These are phyloP conservation scores for Dictyostelium firmibasis DNA, from an alignment of 78 protist species.

Conservation along the genomic window DNA sequence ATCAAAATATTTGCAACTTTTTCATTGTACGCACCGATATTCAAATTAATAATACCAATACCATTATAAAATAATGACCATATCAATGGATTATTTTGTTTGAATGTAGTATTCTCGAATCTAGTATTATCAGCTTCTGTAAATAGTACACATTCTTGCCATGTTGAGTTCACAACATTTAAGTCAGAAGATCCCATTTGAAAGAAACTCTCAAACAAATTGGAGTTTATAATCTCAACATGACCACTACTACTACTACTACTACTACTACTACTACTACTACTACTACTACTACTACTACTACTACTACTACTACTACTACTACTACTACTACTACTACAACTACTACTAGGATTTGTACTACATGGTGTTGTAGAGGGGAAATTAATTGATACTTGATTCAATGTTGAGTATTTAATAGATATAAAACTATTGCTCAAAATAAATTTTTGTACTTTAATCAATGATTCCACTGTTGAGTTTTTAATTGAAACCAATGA, in stretches of 20 bases:
- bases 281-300: too few species aligned
- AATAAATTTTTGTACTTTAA: background rate
- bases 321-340: too few species aligned
- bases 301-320: too few species aligned
- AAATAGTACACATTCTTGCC: background rate
- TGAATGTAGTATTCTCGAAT: background rate
- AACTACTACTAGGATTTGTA: too few species aligned
- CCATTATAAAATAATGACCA: background rate
- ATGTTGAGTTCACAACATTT: background rate
- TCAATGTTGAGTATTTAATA: background rate
- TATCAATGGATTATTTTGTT: background rate
- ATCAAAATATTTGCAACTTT: background rate
- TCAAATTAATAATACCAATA: background rate
- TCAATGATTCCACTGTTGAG: background rate
- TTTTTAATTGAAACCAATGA: background rate
- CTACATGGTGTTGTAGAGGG: too few species aligned
- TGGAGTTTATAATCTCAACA: background rate
- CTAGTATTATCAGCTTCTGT: background rate
- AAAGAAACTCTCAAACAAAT: background rate
- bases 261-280: too few species aligned
- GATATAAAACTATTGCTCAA: background rate
- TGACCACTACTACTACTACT: background rate
- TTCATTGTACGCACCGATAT: background rate
- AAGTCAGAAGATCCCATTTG: background rate
- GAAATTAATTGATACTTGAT: background rate